Evolutionary conservation across 2,329 filamentous ascomycete species (phyloP).

Genomic region (Talaromyces pinophilus): DNA sequence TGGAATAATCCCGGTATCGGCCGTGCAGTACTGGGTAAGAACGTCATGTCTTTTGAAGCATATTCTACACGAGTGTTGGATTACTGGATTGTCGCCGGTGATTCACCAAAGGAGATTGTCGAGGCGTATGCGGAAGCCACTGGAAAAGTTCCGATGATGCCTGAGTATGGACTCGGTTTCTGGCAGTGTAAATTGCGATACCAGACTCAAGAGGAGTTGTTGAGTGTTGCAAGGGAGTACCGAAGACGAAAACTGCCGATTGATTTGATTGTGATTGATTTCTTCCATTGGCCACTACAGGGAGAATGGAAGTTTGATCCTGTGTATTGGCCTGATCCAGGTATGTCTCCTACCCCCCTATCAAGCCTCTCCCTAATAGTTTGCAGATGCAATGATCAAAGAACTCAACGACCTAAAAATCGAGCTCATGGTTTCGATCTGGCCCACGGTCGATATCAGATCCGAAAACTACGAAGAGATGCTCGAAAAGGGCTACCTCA

Average conservation of each 20-base stretch:
- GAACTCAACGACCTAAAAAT: slow-evolving; percentile 61
- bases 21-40: slow-evolving; percentile 61
- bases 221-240: slow-evolving; percentile 63
- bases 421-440: slow-evolving; percentile 69
- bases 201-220: slow-evolving; percentile 64
- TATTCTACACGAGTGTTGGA: slow-evolving; percentile 60
- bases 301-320: slow-evolving; percentile 69
- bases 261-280: slow-evolving; percentile 67
- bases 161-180: slow-evolving; percentile 67
- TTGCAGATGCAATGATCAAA: slow-evolving; percentile 60
- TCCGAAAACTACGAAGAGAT: slow-evolving; percentile 65
- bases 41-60: slow-evolving; percentile 63
- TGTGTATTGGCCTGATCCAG: slow-evolving; percentile 65
- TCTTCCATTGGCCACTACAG: slow-evolving; percentile 67
- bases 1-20: slow-evolving; percentile 69
- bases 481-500: slow-evolving; percentile 61
- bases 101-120: slow-evolving; percentile 58
- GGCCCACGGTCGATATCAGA: slow-evolving; percentile 64
- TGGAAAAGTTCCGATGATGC: slow-evolving; percentile 66
- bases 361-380: background rate
- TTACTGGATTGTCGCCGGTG: slow-evolving; percentile 65
- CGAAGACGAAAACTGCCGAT: slow-evolving; percentile 57
- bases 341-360: slow-evolving; percentile 33
- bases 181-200: slow-evolving; percentile 70
- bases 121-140: slow-evolving; percentile 59